phyloP scores from a whole-genome alignment of 257 asterid genomes.

The Jacaranda copaia region DNA sequence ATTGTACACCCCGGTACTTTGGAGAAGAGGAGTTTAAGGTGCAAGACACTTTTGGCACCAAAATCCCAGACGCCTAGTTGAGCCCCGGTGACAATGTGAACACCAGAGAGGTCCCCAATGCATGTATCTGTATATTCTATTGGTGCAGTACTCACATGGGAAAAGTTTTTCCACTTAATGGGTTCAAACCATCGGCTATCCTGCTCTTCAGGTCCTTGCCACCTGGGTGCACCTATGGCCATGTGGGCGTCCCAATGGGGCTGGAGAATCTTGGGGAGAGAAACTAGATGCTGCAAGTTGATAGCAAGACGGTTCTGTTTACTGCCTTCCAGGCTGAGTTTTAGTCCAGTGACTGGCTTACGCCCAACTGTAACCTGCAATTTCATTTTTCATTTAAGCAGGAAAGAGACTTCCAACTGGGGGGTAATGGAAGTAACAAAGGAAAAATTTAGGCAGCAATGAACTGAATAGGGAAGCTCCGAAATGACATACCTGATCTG shows the following conservation, averaged over 20 bases:
- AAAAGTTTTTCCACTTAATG: conserved; percentile 94
- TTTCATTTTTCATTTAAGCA: background rate
- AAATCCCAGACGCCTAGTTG: conserved; percentile 98
- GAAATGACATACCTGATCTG: conserved; percentile 82
- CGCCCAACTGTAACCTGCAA: conserved; percentile 96
- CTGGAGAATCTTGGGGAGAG: conserved; percentile 95
- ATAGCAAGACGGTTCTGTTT: conserved; percentile 92
- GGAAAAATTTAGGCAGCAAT: background rate
- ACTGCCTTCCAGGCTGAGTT: conserved; percentile 88
- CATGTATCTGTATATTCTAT: conserved; percentile 86
- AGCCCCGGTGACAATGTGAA: conserved; percentile 94
- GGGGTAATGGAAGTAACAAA: background rate
- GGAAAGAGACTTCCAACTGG: background rate
- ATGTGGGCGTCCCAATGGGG: conserved; percentile 98
- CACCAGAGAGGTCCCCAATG: conserved; percentile 96
- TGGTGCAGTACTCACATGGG: conserved; percentile 97
- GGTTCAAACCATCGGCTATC: conserved; percentile 99
- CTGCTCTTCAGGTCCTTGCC: conserved; percentile 99
- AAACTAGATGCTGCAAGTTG: conserved; percentile 86
- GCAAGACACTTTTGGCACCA: conserved; percentile 85
- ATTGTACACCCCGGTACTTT: conserved; percentile 97
- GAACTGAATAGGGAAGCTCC: conserved; percentile 15
- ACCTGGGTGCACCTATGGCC: conserved; percentile 96
- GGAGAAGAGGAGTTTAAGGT: conserved; percentile 91
- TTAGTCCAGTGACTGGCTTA: conserved; percentile 94